Percentiles rank a stretch among this genome's conserved stretches.
phyloP scores from a whole-genome alignment of 2,329 filamentous ascomycete species.

The Cytospora paraplurivora region DNA sequence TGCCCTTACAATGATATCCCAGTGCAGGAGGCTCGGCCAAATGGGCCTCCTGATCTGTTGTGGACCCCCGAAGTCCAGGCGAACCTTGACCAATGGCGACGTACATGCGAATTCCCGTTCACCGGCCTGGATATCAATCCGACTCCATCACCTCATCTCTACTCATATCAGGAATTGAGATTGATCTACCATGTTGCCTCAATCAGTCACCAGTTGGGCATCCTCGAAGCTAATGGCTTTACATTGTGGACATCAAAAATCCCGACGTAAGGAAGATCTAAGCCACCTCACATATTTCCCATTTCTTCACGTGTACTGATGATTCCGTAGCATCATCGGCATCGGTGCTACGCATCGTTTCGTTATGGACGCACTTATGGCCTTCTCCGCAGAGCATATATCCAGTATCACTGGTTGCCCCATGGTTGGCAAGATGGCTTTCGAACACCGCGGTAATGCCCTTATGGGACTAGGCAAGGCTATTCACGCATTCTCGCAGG shows the following conservation, averaged over 20 bases:
- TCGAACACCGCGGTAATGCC: slow-evolving; percentile 83
- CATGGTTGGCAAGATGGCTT: slow-evolving; percentile 84
- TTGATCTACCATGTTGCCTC: slow-evolving; percentile 89
- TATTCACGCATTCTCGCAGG: slow-evolving; percentile 79
- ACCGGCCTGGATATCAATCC: slow-evolving; percentile 77
- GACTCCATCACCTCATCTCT: slow-evolving; percentile 69
- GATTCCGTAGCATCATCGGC: slow-evolving; percentile 66
- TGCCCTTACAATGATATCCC: slow-evolving; percentile 96
- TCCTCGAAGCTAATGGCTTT: slow-evolving; percentile 76
- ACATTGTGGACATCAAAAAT: slow-evolving; percentile 93
- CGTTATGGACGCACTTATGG: slow-evolving; percentile 91
- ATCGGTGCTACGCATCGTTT: slow-evolving; percentile 81
- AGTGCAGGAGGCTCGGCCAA: slow-evolving; percentile 63
- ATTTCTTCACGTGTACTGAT: slow-evolving; percentile 28
- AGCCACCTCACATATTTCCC: slow-evolving; percentile 24
- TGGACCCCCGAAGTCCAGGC: slow-evolving; percentile 86
- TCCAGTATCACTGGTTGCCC: slow-evolving; percentile 85
- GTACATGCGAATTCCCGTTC: slow-evolving; percentile 83
- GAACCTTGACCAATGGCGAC: slow-evolving; percentile 80
- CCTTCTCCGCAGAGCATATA: slow-evolving; percentile 92
- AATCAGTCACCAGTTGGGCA: slow-evolving; percentile 79
- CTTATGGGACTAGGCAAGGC: slow-evolving; percentile 86
- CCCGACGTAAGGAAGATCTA: slow-evolving; percentile 68
- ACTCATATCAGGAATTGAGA: slow-evolving; percentile 77
- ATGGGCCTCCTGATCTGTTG: slow-evolving; percentile 69